These are phyloP conservation scores for Salix exigua DNA, from an alignment of 345 rosid species.

Conservation along the genomic window DNA sequence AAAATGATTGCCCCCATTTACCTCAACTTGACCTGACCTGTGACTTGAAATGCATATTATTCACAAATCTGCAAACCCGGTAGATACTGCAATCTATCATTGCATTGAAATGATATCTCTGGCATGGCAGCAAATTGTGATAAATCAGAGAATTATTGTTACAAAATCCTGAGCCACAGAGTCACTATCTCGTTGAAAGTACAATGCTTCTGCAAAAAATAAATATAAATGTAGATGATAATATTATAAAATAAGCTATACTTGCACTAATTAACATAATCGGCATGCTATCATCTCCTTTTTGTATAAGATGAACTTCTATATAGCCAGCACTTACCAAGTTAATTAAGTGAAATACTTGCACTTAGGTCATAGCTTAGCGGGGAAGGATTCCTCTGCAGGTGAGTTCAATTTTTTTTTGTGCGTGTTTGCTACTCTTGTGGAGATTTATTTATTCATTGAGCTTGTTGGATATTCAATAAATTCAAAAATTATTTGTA, in stretches of 20 bases:
- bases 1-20: not conserved
- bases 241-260: not conserved
- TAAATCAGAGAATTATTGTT: not conserved
- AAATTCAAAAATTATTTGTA: no score
- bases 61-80: not conserved
- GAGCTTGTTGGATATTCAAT: no score
- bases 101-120: not conserved
- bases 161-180: not conserved
- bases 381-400: no score
- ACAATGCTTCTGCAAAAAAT: not conserved
- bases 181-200: not conserved
- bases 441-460: no score
- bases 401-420: no score
- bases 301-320: no score
- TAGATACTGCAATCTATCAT: not conserved
- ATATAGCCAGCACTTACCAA: no score
- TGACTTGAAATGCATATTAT: not conserved
- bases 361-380: no score
- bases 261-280: no score
- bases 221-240: not conserved
- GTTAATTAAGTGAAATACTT: no score
- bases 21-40: not conserved
- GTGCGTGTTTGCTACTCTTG: no score
- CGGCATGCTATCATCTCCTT: no score
- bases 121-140: not conserved